Base-by-base conservation (phyloP, 2,329 filamentous ascomycete genomes). In the Aspergillus aculeatinus region DNA sequence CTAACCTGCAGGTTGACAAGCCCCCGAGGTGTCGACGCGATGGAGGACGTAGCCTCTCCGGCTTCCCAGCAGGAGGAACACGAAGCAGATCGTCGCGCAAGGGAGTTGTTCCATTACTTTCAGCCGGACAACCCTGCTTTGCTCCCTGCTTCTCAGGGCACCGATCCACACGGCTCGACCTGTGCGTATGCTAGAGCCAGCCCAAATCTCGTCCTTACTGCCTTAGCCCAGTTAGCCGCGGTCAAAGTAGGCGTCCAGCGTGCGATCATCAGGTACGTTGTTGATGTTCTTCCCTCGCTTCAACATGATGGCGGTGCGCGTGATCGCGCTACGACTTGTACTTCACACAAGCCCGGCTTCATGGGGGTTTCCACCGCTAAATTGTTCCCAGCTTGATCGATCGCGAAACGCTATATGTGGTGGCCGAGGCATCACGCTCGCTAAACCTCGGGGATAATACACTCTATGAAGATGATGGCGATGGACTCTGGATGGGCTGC, bases 401-500 rank as follows among this genome's bases (percentile, higher is more conserved):
- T 63, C 68, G 72, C 9, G 70, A 76, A 19, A 77, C 71, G 33
- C 77, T 80, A 50, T 81, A 81, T 60, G 76, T 81, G 35, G 70
- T 81, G 39, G 78, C 77, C 35, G 80, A 81, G 65, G 74, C 77
- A 23, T 79, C 78, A 2, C 73, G 73, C 60, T 78, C 76, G 3
- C 66, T 78, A 2, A 68, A 71, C 58, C 68, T 80, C 5, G 69
- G 71, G 21, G 66, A 78, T 51, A 70, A 67, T 35, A 49, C 58
- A 5, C 61, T 66, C 5, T 69, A 68, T 35, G 72, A 75, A 14
- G 65, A 72, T 19, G 64, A 67, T 6, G 68, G 65, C 42, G 70
- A 73, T 61, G 64, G 59, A 2, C 61, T 73, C n/a, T 72, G 72
- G 68, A 61, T 71, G 59, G 67, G 68, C 10, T 73, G 69, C 65